Percentiles rank a stretch among this genome's conserved stretches.
Conservation (phyloP, 192 early-diverging fungal genomes). For the Rhizophagus prolifer region DNA sequence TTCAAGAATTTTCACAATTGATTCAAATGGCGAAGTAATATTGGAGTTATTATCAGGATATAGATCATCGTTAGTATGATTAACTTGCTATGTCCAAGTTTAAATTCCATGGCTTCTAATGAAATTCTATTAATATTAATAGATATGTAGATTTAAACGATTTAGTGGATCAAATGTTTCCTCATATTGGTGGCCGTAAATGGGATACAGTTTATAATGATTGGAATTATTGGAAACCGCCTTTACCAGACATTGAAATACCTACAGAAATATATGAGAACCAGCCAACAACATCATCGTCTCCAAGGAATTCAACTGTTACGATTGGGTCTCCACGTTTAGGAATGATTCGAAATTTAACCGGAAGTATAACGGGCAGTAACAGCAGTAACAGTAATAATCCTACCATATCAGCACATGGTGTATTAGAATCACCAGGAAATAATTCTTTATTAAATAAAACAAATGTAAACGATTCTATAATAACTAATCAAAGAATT, state of each 20-base stretch:
- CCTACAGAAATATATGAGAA: slow-evolving; percentile 35
- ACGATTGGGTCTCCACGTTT: slow-evolving; percentile 24
- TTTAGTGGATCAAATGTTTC: slow-evolving; percentile 95
- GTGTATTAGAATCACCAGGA: background rate
- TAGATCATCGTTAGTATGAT: slow-evolving; percentile 67
- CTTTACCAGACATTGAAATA: slow-evolving; percentile 52
- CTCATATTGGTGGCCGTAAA: slow-evolving; percentile 48
- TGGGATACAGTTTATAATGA: slow-evolving; percentile 76
- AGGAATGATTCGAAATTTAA: slow-evolving; percentile 41
- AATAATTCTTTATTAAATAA: background rate
- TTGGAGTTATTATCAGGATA: slow-evolving; percentile 84
- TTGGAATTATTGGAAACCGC: slow-evolving; percentile 78
- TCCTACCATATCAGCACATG: background rate
- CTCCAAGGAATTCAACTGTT: background rate
- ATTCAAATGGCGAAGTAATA: slow-evolving; percentile 86
- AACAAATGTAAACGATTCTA: background rate
- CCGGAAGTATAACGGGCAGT: slow-evolving; percentile 11
- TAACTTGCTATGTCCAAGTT: background rate
- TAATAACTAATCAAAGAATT: background rate
- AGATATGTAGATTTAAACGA: slow-evolving; percentile 83
- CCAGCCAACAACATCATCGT: slow-evolving; percentile 1
- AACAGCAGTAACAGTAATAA: background rate
- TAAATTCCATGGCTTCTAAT: background rate
- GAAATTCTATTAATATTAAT: background rate
- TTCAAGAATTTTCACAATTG: slow-evolving; percentile 96